A percentile compares a stretch with the other conserved stretches of the same genome.
Conservation (phyloP, 768 basidiomycete species). For the Harrya chromipes region DNA sequence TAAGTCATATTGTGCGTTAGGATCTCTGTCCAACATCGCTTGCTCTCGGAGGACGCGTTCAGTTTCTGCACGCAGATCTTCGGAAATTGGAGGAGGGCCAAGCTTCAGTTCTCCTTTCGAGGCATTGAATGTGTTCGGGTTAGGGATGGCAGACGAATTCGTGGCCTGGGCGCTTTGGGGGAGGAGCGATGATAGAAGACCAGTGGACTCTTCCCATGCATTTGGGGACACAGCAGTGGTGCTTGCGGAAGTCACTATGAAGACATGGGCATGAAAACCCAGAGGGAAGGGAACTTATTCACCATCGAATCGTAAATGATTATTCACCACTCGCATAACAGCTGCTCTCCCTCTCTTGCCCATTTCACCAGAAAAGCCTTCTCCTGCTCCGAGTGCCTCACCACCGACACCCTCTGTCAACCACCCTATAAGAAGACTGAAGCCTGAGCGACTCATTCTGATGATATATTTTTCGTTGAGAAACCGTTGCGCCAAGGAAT, state of each 20-base stretch:
- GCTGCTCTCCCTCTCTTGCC: constrained; percentile 85
- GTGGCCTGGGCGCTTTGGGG: constrained; percentile 53
- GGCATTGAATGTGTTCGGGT: constrained; percentile 71
- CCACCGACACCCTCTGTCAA: constrained; percentile 89
- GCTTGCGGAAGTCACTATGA: constrained; percentile 66
- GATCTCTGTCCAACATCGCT: constrained; percentile 70
- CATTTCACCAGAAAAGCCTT: constrained; percentile 76
- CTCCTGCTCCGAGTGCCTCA: constrained; percentile 75
- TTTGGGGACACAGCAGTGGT: constrained; percentile 59
- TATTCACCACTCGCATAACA: constrained; percentile 93
- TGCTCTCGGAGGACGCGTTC: constrained; percentile 79
- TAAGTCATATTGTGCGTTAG: constrained; percentile 62
- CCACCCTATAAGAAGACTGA: constrained; percentile 92
- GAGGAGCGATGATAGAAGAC: constrained; percentile 74
- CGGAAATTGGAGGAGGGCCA: constrained; percentile 74
- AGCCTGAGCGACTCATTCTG: constrained; percentile 87
- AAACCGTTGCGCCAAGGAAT: constrained; percentile 80
- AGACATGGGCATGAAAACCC: constrained; percentile 18
- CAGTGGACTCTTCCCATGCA: constrained; percentile 85
- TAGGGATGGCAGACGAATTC: constrained; percentile 41
- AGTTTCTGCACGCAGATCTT: constrained; percentile 79
- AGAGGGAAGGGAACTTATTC: constrained; percentile 18
- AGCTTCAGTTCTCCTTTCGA: constrained; percentile 80
- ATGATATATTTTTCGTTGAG: constrained; percentile 88
- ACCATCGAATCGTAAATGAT: constrained; percentile 91